Conservation (phyloP, 768 basidiomycete species). For the Rhodotorula diobovata region DNA sequence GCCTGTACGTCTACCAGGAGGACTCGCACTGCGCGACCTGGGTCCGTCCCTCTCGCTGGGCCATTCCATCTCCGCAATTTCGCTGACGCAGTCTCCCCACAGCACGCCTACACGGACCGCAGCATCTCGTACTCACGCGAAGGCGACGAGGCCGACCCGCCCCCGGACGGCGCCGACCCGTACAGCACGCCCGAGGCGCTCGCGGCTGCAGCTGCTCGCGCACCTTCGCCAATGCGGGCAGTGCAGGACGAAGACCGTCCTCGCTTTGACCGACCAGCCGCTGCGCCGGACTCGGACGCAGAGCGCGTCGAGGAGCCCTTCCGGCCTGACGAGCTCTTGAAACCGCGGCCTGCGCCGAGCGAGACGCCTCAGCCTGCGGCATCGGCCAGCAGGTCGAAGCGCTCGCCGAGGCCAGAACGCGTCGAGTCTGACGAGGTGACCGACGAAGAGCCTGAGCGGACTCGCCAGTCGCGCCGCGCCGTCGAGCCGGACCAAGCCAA, state of each 20-base stretch:
- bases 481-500: background rate
- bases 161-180: conserved; percentile 14
- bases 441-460: background rate
- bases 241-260: background rate
- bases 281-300: background rate
- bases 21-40: conserved; percentile 29
- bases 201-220: background rate
- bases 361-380: background rate
- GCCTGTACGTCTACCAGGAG: conserved; percentile 27
- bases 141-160: conserved; percentile 22
- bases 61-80: accelerated
- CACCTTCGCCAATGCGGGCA: background rate
- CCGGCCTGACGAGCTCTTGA: background rate
- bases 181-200: conserved; percentile 29
- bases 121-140: conserved; percentile 27
- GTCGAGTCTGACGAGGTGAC: background rate
- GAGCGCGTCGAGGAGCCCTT: background rate
- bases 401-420: background rate
- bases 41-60: background rate
- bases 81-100: no score
- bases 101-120: conserved; percentile 31
- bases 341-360: background rate
- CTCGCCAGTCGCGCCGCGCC: background rate
- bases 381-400: background rate
- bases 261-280: conserved; percentile 20